These are phyloP conservation scores for Infundibulicybe gibba DNA, from an alignment of 768 basidiomycete genomes.

Conservation along the genomic window DNA sequence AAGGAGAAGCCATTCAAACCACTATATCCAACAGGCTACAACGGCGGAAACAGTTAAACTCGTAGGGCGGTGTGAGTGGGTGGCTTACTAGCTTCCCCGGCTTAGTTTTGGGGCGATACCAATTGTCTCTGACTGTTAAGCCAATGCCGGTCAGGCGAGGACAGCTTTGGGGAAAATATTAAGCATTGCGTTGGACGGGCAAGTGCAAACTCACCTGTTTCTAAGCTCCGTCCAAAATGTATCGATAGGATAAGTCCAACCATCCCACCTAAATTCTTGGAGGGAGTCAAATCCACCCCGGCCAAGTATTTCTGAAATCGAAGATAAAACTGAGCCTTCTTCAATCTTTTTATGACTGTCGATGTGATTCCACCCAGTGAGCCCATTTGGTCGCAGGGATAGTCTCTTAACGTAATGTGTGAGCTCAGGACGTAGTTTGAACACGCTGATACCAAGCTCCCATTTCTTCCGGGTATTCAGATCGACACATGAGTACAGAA, in stretches of 20 bases:
- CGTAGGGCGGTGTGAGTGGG: neutral
- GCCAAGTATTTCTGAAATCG: slow-evolving; percentile 8
- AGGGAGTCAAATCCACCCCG: slow-evolving; percentile 6
- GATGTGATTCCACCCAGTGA: slow-evolving; percentile 7
- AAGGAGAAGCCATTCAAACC: slow-evolving; percentile 12
- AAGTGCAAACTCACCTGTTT: slow-evolving; percentile 4
- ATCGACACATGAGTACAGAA: slow-evolving; percentile 9
- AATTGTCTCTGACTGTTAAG: slow-evolving; percentile 11
- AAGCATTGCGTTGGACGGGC: neutral
- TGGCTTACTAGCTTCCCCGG: slow-evolving; percentile 10
- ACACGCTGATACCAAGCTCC: slow-evolving; percentile 1
- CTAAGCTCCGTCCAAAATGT: slow-evolving; percentile 12
- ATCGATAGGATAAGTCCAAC: slow-evolving; percentile 13
- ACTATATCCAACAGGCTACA: slow-evolving; percentile 11
- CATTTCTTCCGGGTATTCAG: slow-evolving; percentile 6
- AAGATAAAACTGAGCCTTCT: slow-evolving; percentile 9
- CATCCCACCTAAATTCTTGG: slow-evolving; percentile 13
- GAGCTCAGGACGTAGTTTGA: slow-evolving; percentile 3
- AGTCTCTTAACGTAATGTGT: slow-evolving; percentile 4
- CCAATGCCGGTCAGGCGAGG: slow-evolving; percentile 10
- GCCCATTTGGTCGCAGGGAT: slow-evolving; percentile 6
- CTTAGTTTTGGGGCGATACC: slow-evolving; percentile 5
- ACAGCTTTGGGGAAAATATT: slow-evolving; percentile 7
- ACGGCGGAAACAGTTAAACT: neutral
- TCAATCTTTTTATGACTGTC: slow-evolving; percentile 2